Percentiles rank a stretch among this genome's conserved stretches.
phyloP scores from a whole-genome alignment of 768 basidiomycete species.

The Coprinopsis sp. region DNA sequence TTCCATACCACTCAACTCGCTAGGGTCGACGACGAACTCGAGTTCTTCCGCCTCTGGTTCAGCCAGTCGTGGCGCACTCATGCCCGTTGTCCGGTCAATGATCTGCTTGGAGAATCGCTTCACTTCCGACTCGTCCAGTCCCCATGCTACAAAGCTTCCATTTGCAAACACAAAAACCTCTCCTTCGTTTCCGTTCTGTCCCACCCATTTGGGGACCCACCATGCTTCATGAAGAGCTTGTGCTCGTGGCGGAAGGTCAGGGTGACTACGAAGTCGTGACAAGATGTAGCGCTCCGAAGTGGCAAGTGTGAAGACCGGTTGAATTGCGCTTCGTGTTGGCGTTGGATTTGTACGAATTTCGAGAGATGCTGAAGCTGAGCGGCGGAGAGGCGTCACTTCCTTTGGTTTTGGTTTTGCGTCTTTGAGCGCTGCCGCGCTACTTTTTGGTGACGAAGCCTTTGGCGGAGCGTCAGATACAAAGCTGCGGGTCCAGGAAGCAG shows the following conservation, averaged over 20 bases:
- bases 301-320: conserved; percentile 75
- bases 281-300: conserved; percentile 83
- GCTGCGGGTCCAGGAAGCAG: too few relatives aligned
- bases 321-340: conserved; percentile 76
- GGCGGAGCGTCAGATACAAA: too few relatives aligned
- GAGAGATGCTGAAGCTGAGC: conserved; percentile 80
- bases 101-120: conserved; percentile 61
- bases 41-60: conserved; percentile 85
- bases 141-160: conserved; percentile 91
- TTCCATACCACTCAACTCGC: conserved; percentile 58
- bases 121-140: conserved; percentile 72
- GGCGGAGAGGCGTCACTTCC: conserved; percentile 71
- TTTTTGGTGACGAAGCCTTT: not conserved
- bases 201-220: conserved; percentile 71
- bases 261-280: conserved; percentile 48
- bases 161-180: conserved; percentile 88
- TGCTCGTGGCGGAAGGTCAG: conserved; percentile 48
- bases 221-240: conserved; percentile 69
- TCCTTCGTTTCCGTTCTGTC: conserved; percentile 51
- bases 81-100: conserved; percentile 44
- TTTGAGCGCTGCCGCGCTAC: conserved; percentile 18
- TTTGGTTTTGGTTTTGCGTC: conserved; percentile 70
- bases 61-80: conserved; percentile 59
- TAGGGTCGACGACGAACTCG: conserved; percentile 89
- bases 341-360: conserved; percentile 85